Evolutionary conservation across 1,284 basidiomycete species (phyloP), one percentile per base, ranked within the genome.

Genomic region (Pseudozyma hubeiensis): DNA sequence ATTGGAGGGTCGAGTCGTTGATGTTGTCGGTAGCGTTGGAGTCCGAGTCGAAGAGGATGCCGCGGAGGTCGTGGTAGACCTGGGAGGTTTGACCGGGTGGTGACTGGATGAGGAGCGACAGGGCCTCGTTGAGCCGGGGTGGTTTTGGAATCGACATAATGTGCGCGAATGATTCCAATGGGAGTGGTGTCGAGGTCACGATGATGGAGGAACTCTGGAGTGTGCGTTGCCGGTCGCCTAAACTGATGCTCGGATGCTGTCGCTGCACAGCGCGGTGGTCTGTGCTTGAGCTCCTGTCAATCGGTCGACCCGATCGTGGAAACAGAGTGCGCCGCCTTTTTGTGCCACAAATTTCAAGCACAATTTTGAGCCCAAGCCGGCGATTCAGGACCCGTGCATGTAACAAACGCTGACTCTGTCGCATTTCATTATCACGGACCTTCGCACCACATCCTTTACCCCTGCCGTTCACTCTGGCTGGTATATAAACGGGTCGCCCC

Each of bases 41-140:
- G 37, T 70, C 67, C 4, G 68, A 35, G 44, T 75, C 68, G 24
- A 71, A 55, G 19, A 79, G 71, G 58, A 79, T 72, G 33, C 69
- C 66, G 31, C 72, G 57, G 17, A 79, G 77, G 52, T 79, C 75
- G 57, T 69, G 64, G 53, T 77, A 79, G 14, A 79, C 75, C 53
- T 72, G 72, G 30, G 77, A 61, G 14, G 70, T 72, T 46, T 79
- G 77, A 14, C 77, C 77, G 17, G 77, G 77, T 7, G 77, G 77
- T 7, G 77, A 69, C 53, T 79, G 77, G 40, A 63, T 33, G 11
- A 79, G 65, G 13, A 79, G 68, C 13, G 54, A 48, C 7, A 63
- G 47, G 33, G 64, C 67, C n/a, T 64, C 46, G 44, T 64, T 37
- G 19, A 75, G 58, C 35, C 73, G 50, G 17, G 53, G 37, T 1